phyloP scores from a whole-genome alignment of 2,329 filamentous ascomycete genomes.

The Rutstroemia sydowiana region DNA sequence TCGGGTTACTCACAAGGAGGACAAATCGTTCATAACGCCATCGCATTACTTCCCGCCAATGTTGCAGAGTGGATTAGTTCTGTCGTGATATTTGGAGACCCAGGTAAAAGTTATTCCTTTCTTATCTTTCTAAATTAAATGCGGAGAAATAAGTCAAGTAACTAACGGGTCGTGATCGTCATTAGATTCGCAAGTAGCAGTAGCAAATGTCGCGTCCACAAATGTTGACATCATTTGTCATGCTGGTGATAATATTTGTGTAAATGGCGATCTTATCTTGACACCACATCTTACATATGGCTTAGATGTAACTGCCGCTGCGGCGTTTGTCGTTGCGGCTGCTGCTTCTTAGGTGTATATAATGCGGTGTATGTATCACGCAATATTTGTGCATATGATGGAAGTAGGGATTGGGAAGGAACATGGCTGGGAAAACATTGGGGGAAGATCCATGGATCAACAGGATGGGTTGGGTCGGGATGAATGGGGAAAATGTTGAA shows the following conservation, averaged over 20 bases:
- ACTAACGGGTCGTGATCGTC: too few species aligned
- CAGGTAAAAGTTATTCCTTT: constrained; percentile 29
- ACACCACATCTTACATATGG: constrained; percentile 36
- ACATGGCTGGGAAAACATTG: background rate
- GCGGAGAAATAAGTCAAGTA: background rate
- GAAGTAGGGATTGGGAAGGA: too few species aligned
- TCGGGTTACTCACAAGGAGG: constrained; percentile 38
- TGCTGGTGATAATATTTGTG: constrained; percentile 43
- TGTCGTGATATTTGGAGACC: constrained; percentile 38
- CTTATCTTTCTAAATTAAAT: background rate
- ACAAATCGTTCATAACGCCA: constrained; percentile 37
- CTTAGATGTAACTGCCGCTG: constrained; percentile 31
- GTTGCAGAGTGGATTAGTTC: constrained; percentile 31
- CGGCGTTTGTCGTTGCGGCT: constrained; percentile 28
- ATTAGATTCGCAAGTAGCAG: constrained; percentile 16
- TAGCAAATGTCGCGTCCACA: constrained; percentile 20
- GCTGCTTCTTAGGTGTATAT: background rate
- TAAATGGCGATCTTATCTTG: constrained; percentile 36
- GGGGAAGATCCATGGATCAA: background rate
- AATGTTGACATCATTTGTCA: constrained; percentile 40
- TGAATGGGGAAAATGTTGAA: too few species aligned
- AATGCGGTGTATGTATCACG: too few species aligned
- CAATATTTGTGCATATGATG: constrained; percentile 3
- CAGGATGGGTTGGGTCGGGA: background rate
- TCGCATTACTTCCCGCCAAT: constrained; percentile 27